Evolutionary conservation across 2,329 filamentous ascomycete genomes (phyloP), one percentile per base, ranked within the genome.

Genomic region (Claviceps sorghi): DNA sequence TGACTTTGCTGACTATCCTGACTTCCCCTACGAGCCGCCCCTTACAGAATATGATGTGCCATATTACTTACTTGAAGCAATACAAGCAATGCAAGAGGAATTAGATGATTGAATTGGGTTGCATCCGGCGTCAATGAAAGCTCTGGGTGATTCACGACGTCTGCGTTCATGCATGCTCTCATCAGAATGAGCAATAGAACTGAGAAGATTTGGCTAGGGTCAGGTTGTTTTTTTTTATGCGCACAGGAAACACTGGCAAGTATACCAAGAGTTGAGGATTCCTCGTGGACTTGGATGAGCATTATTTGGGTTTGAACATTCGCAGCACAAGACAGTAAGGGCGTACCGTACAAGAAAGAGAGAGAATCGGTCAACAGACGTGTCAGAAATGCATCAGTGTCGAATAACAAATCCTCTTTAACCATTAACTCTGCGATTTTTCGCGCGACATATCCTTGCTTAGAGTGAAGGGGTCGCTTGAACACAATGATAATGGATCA

Each of bases 1-100:
- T 44, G 45, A 42, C n/a, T 32, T 41, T n/a, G 19, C 34, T 36
- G 49, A 41, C 17, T 32, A 54, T n/a, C n/a, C 53, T 34, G 41
- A 52, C 17, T 26, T 45, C 21, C 1, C 10, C 22, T 11, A 10
- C 32, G 49, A 51, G 22, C 21, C 38, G 17, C 42, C 41, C 11
- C 32, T 51, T 21, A 46, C 49, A 43, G 36, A 54, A 38, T 45
- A 54, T 49, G 54, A 57, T 22, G 51, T 55, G 36, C 53, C 50
- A n/a, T n/a, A 32, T 11, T 54, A 52, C 43, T 48, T 54, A 22
- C 52, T 51, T 10, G 17, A 38, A 11, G 52, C 46, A 17, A 47
- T 53, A n/a, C 26, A 46, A 43, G 43, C 44, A n/a, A 49, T 52
- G 53, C 44, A 53, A 21, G 46, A 53, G 43, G 48, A 55, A 42